Conservation (phyloP, 1,284 basidiomycete genomes). For the Pseudozyma thailandica region DNA sequence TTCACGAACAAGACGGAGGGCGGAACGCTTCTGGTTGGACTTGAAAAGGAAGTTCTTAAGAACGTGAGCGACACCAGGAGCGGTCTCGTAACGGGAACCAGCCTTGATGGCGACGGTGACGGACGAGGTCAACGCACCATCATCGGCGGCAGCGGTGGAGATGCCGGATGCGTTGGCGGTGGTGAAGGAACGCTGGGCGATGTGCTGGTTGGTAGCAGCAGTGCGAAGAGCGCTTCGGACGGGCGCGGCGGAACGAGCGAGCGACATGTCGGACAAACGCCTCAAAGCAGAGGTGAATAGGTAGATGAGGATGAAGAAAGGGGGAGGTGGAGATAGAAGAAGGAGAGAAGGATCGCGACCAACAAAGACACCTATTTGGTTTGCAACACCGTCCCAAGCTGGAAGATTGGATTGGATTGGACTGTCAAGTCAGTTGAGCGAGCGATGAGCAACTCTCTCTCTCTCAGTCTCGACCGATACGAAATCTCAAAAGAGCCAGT, state of each 20-base stretch:
- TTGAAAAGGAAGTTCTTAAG: slow-evolving; percentile 65
- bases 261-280: slow-evolving; percentile 35
- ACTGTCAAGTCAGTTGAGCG: too few relatives aligned
- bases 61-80: slow-evolving; percentile 60
- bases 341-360: slow-evolving; percentile 19
- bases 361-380: too few relatives aligned
- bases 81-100: slow-evolving; percentile 58
- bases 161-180: slow-evolving; percentile 54
- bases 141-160: slow-evolving; percentile 53
- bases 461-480: slow-evolving; percentile 19
- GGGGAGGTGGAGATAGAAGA: slow-evolving; percentile 3
- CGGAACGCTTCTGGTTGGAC: slow-evolving; percentile 74
- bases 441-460: not conserved
- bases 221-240: slow-evolving; percentile 44
- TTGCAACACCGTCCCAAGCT: slow-evolving; percentile 6
- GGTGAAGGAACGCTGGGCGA: slow-evolving; percentile 44
- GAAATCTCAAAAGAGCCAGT: not conserved
- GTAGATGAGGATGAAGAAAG: slow-evolving; percentile 1
- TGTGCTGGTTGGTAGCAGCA: slow-evolving; percentile 27
- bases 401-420: slow-evolving; percentile 4
- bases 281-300: not conserved
- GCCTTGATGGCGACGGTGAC: slow-evolving; percentile 64
- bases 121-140: slow-evolving; percentile 58
- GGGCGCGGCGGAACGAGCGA: slow-evolving; percentile 51
- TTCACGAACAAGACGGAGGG: slow-evolving; percentile 89